Evolutionary conservation across 768 basidiomycete species (phyloP), one percentile per base, ranked within the genome.

Genomic region (Bullera alba): DNA sequence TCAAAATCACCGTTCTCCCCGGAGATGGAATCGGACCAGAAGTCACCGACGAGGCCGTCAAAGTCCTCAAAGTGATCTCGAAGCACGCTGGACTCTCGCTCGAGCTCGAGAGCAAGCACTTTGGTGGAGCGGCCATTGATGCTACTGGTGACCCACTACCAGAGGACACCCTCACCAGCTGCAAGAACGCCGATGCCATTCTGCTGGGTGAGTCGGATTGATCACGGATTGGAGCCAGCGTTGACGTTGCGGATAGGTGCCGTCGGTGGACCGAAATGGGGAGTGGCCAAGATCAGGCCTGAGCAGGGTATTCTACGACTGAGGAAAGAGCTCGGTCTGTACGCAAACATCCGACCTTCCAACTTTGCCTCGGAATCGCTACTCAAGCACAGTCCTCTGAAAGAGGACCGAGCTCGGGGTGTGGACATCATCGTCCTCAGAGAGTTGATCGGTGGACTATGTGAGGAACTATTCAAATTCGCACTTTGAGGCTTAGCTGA

Each of bases 221-320:
- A 35, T n/a, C 41, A 3, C 21, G 26, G 12, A 39, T 10, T 21
- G 32, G 38, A 22, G 36, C 15, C 25, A 28, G 19, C 22, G 49
- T 35, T 48, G 30, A 41, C 42, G 12, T 21, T 14, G 36, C 21
- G 12, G 25, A 8, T 15, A 96, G 93, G 93, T 59, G 85, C 93
- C 17, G 87, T 97, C 59, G 95, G 95, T 51, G 95, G 95, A n/a
- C 95, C 95, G 14, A 96, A 96, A 75, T 99, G 95, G 95, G 92
- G 90, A 42, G 85, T 92, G 2, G 80, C 83, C 50, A 84, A 85
- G 71, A 81, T 96, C 47, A 83, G 95, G 49, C 95, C 95, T 16
- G 95, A 99, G 72, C 81, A 82, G 54, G 95, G 95, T 48, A 80
- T 99, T 10, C 82, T 99, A 25, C 71, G 76, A 5, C 80, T 99